A percentile compares a stretch with the other conserved stretches of the same genome.
These are phyloP conservation scores for Galerina sulciceps DNA, from an alignment of 768 basidiomycete species.

Conservation along the genomic window DNA sequence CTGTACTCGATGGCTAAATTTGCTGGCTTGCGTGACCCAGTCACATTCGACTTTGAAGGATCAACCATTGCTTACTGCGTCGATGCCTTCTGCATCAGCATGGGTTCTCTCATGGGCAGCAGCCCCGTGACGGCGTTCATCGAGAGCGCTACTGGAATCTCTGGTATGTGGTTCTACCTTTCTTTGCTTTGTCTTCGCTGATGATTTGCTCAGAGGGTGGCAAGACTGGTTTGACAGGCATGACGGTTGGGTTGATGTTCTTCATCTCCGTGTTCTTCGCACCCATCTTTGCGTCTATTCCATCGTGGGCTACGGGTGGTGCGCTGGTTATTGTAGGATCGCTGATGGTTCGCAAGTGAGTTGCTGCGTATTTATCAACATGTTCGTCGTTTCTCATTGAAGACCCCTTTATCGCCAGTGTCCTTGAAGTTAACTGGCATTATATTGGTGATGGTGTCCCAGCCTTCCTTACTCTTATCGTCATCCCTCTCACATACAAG, in stretches of 20 bases:
- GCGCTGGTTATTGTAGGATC: slow-evolving; percentile 87
- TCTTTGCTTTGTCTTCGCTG: background rate
- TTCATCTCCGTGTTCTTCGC: slow-evolving; percentile 87
- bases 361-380: slow-evolving; percentile 9
- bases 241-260: slow-evolving; percentile 75
- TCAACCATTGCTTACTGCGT: slow-evolving; percentile 84
- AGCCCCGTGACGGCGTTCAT: slow-evolving; percentile 85
- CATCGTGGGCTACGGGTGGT: slow-evolving; percentile 86
- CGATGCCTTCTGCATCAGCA: slow-evolving; percentile 80
- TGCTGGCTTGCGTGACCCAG: slow-evolving; percentile 83
- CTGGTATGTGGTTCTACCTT: slow-evolving; percentile 42
- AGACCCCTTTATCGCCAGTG: slow-evolving; percentile 37
- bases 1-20: slow-evolving; percentile 92
- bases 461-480: slow-evolving; percentile 80
- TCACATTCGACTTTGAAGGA: slow-evolving; percentile 86
- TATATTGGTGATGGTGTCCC: slow-evolving; percentile 89
- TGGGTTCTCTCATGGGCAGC: slow-evolving; percentile 80
- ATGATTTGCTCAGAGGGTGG: slow-evolving; percentile 72
- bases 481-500: slow-evolving; percentile 83
- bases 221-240: slow-evolving; percentile 83
- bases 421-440: slow-evolving; percentile 87
- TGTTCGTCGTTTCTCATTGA: slow-evolving; percentile 4
- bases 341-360: slow-evolving; percentile 84
- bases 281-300: slow-evolving; percentile 87
- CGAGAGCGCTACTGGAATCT: slow-evolving; percentile 82